These are phyloP conservation scores for Trypanosoma cruzi DNA, from an alignment of 208 protist genomes.

Conservation along the genomic window DNA sequence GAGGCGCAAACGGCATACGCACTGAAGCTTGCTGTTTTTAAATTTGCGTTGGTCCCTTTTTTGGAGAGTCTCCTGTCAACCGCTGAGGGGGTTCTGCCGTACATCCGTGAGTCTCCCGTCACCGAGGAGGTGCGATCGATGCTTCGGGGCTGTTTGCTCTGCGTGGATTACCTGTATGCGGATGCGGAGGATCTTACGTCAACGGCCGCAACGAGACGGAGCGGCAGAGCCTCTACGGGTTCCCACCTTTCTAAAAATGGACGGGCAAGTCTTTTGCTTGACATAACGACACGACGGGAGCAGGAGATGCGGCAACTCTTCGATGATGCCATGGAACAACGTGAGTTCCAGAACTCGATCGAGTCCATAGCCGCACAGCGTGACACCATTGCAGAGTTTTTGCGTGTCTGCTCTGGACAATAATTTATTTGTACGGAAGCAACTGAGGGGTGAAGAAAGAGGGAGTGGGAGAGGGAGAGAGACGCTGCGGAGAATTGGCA, in stretches of 20 bases:
- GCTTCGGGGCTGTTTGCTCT: slow-evolving; percentile 66
- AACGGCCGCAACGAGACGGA: background rate
- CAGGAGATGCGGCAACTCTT: slow-evolving; percentile 20
- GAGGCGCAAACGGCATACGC: slow-evolving; percentile 37
- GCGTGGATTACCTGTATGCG: slow-evolving; percentile 75
- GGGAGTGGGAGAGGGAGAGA: too few relatives aligned
- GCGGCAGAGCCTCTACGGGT: background rate
- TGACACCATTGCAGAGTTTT: slow-evolving; percentile 22
- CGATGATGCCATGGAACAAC: slow-evolving; percentile 25
- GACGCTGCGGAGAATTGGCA: too few relatives aligned
- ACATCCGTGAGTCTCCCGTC: slow-evolving; percentile 49
- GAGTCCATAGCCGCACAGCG: slow-evolving; percentile 17
- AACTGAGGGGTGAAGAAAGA: too few relatives aligned
- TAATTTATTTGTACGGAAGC: too few relatives aligned
- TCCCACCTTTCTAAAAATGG: background rate
- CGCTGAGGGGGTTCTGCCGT: slow-evolving; percentile 70
- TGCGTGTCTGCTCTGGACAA: slow-evolving; percentile 4
- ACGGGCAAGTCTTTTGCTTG: background rate
- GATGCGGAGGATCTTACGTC: slow-evolving; percentile 33
- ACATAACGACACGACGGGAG: background rate
- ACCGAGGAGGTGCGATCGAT: slow-evolving; percentile 69
- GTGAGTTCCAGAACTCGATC: slow-evolving; percentile 21
- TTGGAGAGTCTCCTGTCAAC: slow-evolving; percentile 77
- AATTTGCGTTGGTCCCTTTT: slow-evolving; percentile 75
- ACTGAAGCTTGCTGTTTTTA: slow-evolving; percentile 63